These are phyloP conservation scores for Cornus suecica DNA, from an alignment of 148 eudicot species.

Conservation along the genomic window DNA sequence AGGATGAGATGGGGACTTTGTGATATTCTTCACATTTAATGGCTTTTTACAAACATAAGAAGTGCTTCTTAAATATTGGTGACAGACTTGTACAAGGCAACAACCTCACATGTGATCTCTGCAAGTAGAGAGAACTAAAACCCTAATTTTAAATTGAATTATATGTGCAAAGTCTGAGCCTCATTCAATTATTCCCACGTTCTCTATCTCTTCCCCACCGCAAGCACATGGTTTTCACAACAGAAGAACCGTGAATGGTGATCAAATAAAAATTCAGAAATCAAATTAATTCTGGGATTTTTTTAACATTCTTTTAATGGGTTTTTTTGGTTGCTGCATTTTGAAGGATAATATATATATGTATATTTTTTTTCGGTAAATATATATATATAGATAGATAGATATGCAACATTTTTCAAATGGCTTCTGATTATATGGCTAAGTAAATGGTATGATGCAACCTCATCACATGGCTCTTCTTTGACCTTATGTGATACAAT, in stretches of 20 bases:
- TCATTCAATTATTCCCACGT: slow-evolving; percentile 55
- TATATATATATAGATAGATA: too few species aligned
- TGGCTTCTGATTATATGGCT: not conserved
- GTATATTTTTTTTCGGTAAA: too few species aligned
- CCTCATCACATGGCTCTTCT: slow-evolving; percentile 34
- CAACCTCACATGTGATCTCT: slow-evolving; percentile 43
- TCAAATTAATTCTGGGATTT: slow-evolving; percentile 28
- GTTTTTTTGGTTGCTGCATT: slow-evolving; percentile 6
- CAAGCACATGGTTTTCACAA: slow-evolving; percentile 47
- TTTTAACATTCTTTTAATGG: slow-evolving; percentile 11
- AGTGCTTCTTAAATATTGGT: slow-evolving; percentile 16
- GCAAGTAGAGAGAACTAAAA: slow-evolving; percentile 24
- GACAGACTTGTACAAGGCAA: slow-evolving; percentile 13
- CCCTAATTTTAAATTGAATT: not conserved
- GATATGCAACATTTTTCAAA: slow-evolving; percentile 1
- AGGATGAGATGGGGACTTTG: slow-evolving; percentile 1
- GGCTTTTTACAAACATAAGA: not conserved
- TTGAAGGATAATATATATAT: slow-evolving; percentile 5
- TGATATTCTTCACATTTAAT: slow-evolving; percentile 1
- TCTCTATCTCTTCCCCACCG: slow-evolving; percentile 31
- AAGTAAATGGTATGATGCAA: not conserved
- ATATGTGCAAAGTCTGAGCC: slow-evolving; percentile 24
- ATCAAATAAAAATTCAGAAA: slow-evolving; percentile 17
- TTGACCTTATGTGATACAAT: slow-evolving; percentile 31
- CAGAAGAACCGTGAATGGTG: slow-evolving; percentile 31